Evolutionary conservation across 805 yeast genomes (phyloP), one percentile per base, ranked within the genome.

Genomic region (Nakazawaea wyomingensis): DNA sequence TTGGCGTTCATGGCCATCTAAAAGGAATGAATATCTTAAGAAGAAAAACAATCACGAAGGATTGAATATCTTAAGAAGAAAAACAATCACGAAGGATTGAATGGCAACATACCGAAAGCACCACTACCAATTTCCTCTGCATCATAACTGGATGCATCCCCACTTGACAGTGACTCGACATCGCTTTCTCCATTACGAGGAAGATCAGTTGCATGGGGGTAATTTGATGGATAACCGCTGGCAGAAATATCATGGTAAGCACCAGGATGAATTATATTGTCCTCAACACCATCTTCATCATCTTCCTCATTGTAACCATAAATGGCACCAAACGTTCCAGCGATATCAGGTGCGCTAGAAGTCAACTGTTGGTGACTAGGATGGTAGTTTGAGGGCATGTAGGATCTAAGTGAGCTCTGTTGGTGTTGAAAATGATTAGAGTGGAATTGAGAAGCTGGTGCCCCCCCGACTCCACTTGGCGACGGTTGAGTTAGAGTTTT

Each of bases 401-500:
- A 22, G 39, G 19, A 43, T 24, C 22, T 13, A 18, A 9, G 39
- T 8, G 33, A 13, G 7, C 22, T 27, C 6, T 18, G 38, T 14
- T 29, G 7, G 27, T 39, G 44, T 21, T 28, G 44, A 30, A 18
- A 33, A 34, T 43, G 44, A 16, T 28, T 26, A 14, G 44, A 35
- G 35, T 41, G 46, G 16, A 14, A 41, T 35, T 38, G 37, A 14
- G 30, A 43, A 13, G 39, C 45, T 24, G 34, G 48, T 34, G 18
- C 43, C 14, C n/a, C n/a, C n/a, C n/a, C n/a, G n/a, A n/a, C n/a
- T n/a, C n/a, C n/a, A n/a, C 11, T 22, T 8, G 30, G 39, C 7
- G 39, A 26, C 14, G 21, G 33, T 34, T 72, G 73, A 1, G 81
- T 75, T 18, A 81, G 54, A 14, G 78, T 69, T 38, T 82, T 67